Percentiles rank a stretch among this genome's conserved stretches.
phyloP scores from a whole-genome alignment of 306 rosid species.

The Cercis canadensis region DNA sequence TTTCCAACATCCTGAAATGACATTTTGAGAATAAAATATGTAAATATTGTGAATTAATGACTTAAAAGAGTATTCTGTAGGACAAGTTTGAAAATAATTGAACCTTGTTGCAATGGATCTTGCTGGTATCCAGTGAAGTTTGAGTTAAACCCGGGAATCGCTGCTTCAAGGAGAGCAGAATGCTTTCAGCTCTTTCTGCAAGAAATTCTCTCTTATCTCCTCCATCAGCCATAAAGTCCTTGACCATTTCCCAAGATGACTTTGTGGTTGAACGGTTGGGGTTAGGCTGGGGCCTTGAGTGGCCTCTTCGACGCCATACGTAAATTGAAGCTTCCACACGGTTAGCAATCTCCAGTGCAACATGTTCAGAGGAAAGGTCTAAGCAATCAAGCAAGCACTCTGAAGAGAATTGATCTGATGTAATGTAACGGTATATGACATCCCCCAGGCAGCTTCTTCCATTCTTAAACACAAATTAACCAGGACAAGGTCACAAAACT shows the following conservation, averaged over 20 bases:
- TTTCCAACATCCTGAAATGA: conserved; percentile 90
- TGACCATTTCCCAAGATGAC: conserved; percentile 93
- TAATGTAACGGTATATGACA: conserved; percentile 78
- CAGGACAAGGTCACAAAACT: background rate
- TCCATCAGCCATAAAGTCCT: conserved; percentile 85
- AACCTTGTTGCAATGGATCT: conserved; percentile 86
- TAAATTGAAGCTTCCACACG: conserved; percentile 84
- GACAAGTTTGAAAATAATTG: background rate
- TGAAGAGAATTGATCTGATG: conserved; percentile 81
- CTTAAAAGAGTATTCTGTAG: too few species aligned
- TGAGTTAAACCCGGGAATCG: conserved; percentile 88
- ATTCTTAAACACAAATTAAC: conserved; percentile 57
- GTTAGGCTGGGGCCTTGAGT: conserved; percentile 55
- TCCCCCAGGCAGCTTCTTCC: conserved; percentile 95
- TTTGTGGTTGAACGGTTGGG: conserved; percentile 77
- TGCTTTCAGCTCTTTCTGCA: conserved; percentile 85
- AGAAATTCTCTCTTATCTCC: conserved; percentile 87
- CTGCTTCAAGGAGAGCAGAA: conserved; percentile 76
- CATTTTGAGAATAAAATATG: background rate
- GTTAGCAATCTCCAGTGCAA: conserved; percentile 89
- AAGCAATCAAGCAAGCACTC: conserved; percentile 86
- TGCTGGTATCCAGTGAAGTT: conserved; percentile 75
- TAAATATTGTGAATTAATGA: too few species aligned
- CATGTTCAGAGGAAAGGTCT: conserved; percentile 93
- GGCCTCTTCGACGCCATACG: conserved; percentile 84